Conservation (phyloP, 495 filamentous ascomycete species). For the Corynascus novoguineensis region DNA sequence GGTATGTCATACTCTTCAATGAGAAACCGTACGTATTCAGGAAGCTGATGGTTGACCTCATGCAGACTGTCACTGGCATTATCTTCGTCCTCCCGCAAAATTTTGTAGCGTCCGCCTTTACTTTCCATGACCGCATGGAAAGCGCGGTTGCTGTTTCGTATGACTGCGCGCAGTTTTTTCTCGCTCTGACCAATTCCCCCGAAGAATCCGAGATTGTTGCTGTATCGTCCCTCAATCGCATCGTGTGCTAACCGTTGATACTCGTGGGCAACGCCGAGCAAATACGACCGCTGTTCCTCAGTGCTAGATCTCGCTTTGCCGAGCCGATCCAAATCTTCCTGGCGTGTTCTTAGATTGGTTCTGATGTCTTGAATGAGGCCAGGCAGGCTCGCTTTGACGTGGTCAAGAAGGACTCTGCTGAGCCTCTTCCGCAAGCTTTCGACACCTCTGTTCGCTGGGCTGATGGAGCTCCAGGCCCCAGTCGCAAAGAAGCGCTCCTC, state of each 20-base stretch:
- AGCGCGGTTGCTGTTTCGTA: constrained; percentile 22
- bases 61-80: too few species aligned
- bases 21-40: not conserved
- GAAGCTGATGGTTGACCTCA: too few species aligned
- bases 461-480: constrained; percentile 34
- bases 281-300: constrained; percentile 26
- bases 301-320: constrained; percentile 25
- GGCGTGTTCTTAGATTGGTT: constrained; percentile 6
- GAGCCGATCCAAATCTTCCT: constrained; percentile 20
- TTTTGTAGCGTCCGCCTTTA: constrained; percentile 20
- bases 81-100: constrained; percentile 17
- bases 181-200: constrained; percentile 6
- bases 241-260: constrained; percentile 29
- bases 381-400: constrained; percentile 28
- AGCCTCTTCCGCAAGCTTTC: constrained; percentile 30
- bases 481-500: constrained; percentile 40
- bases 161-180: constrained; percentile 23
- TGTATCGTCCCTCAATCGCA: constrained; percentile 30
- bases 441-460: constrained; percentile 25
- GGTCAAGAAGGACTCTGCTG: constrained; percentile 26
- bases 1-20: constrained; percentile 12
- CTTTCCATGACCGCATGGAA: constrained; percentile 18
- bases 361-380: constrained; percentile 29
- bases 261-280: constrained; percentile 23
- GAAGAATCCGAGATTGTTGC: constrained; percentile 25